Conservation (phyloP, 164 flowering plant genomes). For the Macadamia tetraphylla region DNA sequence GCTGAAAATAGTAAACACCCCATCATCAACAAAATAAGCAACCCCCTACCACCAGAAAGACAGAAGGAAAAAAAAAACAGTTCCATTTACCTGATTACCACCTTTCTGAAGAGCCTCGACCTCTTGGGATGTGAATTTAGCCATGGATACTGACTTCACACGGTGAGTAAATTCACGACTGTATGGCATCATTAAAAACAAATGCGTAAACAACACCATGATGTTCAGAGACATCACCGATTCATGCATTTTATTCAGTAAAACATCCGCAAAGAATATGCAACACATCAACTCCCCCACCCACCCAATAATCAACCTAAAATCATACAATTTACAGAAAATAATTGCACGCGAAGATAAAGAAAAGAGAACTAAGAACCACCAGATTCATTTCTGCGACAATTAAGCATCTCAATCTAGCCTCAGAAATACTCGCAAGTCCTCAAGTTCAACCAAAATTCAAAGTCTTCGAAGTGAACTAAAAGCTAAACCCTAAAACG, state of each 20-base stretch:
- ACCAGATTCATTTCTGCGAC: not conserved
- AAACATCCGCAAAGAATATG: not conserved
- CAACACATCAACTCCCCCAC: not conserved
- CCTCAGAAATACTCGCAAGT: not conserved
- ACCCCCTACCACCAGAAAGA: not conserved
- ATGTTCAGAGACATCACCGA: not conserved
- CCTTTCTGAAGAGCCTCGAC: constrained; percentile 95
- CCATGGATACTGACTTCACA: constrained; percentile 96
- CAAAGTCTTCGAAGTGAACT: not conserved
- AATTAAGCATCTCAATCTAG: not conserved
- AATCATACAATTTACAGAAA: not conserved
- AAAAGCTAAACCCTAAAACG: not conserved
- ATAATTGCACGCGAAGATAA: not conserved
- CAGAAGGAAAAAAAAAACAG: not conserved
- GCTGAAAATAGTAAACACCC: constrained; percentile 41
- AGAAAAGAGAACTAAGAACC: not conserved
- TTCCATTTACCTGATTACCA: constrained; percentile 76
- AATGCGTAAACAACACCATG: constrained; percentile 2
- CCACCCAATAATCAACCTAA: not conserved
- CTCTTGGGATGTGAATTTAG: constrained; percentile 90
- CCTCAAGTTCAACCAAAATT: not conserved
- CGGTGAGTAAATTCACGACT: constrained; percentile 99
- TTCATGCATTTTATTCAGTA: not conserved
- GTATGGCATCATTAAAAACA: constrained; percentile 16
- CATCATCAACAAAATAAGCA: constrained; percentile 13